Percentiles rank a stretch among this genome's conserved stretches.
These are phyloP conservation scores for Dendrocalamus latiflorus DNA, from an alignment of 202 grass and related monocot species.

Conservation along the genomic window DNA sequence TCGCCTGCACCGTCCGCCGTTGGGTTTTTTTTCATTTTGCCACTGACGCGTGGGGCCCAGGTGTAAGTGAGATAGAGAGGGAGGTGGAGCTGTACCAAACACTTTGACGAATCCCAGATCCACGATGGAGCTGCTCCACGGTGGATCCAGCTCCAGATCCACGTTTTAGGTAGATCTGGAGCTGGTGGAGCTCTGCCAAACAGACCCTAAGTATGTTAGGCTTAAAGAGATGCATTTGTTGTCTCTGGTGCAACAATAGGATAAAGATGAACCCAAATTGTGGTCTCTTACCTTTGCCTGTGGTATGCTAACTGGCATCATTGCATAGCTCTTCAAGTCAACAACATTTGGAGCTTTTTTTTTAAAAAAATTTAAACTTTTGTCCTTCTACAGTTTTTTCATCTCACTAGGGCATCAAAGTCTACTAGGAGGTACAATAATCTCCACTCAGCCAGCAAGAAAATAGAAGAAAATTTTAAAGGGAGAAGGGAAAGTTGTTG, in stretches of 20 bases:
- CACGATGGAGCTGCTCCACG: too few species aligned
- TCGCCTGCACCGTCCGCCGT: too few species aligned
- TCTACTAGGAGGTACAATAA: constrained; percentile 29
- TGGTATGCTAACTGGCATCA: constrained; percentile 23
- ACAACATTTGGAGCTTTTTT: not conserved
- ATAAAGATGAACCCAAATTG: constrained; percentile 19
- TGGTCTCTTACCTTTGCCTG: not conserved
- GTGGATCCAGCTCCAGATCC: too few species aligned
- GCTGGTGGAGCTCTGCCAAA: too few species aligned
- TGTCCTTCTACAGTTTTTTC: not conserved
- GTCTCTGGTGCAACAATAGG: constrained; percentile 17
- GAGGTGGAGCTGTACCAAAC: too few species aligned
- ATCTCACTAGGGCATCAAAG: constrained; percentile 25
- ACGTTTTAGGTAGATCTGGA: too few species aligned
- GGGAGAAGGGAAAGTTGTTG: not conserved
- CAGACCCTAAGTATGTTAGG: constrained; percentile 28
- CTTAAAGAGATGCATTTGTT: constrained; percentile 22
- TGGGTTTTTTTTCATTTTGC: too few species aligned
- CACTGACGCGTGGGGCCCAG: too few species aligned
- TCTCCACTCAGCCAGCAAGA: not conserved
- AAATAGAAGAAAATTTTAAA: not conserved
- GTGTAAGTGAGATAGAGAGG: too few species aligned
- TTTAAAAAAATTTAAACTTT: not conserved
- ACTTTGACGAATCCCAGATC: too few species aligned
- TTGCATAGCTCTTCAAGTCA: constrained; percentile 15